Conservation (phyloP, 257 asterid genomes). For the Solanum etuberosum region DNA sequence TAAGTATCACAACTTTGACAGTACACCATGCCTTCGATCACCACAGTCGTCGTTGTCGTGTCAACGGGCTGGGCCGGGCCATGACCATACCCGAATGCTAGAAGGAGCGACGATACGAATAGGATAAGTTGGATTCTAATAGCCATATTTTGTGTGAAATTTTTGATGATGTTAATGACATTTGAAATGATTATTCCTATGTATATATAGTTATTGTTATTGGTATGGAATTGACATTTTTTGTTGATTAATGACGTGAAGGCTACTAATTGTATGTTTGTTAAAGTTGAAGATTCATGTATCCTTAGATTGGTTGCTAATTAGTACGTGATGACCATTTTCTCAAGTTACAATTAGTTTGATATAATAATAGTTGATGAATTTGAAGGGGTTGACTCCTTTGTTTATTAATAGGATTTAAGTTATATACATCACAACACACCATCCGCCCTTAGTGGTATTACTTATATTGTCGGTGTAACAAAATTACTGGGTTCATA, state of each 20-base stretch:
- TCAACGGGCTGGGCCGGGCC: conserved; percentile 16
- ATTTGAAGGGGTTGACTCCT: not conserved
- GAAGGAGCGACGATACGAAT: conserved; percentile 16
- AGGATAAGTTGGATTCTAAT: conserved; percentile 18
- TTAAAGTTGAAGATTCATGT: not conserved
- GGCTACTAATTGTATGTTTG: not conserved
- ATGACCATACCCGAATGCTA: conserved; percentile 18
- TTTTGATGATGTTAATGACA: not conserved
- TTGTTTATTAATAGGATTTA: not conserved
- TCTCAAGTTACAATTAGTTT: not conserved
- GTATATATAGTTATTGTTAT: conserved; percentile 16
- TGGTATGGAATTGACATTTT: not conserved
- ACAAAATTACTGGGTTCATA: no score
- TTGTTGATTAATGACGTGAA: not conserved
- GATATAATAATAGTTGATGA: not conserved
- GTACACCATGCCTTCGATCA: conserved; percentile 62
- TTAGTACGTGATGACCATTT: conserved; percentile 38
- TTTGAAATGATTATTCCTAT: conserved; percentile 6
- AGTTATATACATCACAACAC: no score
- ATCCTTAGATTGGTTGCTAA: conserved; percentile 9
- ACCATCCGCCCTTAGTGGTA: no score
- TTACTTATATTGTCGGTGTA: no score
- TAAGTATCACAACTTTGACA: conserved; percentile 55
- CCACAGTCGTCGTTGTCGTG: conserved; percentile 27
- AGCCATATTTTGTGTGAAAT: conserved; percentile 28